Percentiles rank a stretch among this genome's conserved stretches.
Evolutionary conservation across 768 basidiomycete genomes (phyloP).

Genomic region (Suillus placidus): DNA sequence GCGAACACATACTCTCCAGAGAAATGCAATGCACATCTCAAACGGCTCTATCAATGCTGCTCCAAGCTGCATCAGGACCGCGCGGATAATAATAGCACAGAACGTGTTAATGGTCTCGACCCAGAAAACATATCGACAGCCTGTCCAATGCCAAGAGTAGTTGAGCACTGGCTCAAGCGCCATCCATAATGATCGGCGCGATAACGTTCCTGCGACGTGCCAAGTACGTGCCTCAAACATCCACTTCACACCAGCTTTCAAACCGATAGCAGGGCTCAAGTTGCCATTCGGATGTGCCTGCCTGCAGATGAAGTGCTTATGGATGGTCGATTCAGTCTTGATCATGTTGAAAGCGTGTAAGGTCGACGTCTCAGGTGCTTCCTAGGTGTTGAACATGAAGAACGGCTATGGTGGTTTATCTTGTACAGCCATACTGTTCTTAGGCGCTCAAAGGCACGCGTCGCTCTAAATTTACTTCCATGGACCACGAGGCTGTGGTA

Average conservation of each 20-base stretch:
- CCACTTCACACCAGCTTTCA: not conserved
- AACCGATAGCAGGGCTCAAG: not conserved
- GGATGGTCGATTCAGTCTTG: not conserved
- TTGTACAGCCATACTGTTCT: not conserved
- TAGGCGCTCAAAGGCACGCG: not conserved
- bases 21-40: constrained; percentile 55
- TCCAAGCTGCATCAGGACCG: constrained; percentile 51
- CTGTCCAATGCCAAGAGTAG: constrained; percentile 57
- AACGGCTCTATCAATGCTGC: constrained; percentile 65
- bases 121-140: constrained; percentile 49
- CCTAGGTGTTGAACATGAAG: not conserved
- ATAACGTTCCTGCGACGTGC: not conserved
- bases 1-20: constrained; percentile 68
- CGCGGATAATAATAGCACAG: constrained; percentile 10
- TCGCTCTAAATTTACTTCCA: not conserved
- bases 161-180: constrained; percentile 61
- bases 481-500: not conserved
- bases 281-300: not conserved
- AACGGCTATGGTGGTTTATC: not conserved
- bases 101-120: constrained; percentile 32
- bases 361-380: not conserved
- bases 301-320: not conserved
- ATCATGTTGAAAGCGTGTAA: not conserved
- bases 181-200: constrained; percentile 35
- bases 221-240: not conserved